Evolutionary conservation across 2,329 filamentous ascomycete genomes (phyloP).

Genomic region (Aureobasidium melanogenum): DNA sequence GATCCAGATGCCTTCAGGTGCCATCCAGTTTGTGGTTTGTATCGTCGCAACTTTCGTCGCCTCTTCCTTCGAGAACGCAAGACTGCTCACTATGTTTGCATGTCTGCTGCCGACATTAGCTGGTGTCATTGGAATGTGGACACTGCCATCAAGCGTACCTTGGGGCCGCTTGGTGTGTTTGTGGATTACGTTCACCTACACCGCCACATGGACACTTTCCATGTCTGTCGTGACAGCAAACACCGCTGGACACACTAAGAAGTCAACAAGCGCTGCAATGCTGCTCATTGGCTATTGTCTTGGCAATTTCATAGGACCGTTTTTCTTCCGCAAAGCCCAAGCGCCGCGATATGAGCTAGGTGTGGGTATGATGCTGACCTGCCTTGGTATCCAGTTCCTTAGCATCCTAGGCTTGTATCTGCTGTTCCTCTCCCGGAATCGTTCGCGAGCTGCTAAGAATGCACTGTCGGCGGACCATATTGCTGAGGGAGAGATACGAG

Average conservation of each 20-base stretch:
- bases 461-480: background rate
- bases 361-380: constrained; percentile 11
- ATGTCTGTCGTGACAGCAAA: constrained; percentile 56
- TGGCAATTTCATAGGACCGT: constrained; percentile 13
- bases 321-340: constrained; percentile 8
- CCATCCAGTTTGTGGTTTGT: constrained; percentile 5
- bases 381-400: constrained; percentile 15
- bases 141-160: background rate
- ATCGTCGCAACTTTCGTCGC: background rate
- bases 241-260: constrained; percentile 50
- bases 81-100: background rate
- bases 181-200: constrained; percentile 19
- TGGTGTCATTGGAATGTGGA: background rate
- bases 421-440: constrained; percentile 13
- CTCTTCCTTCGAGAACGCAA: background rate
- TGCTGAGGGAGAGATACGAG: background rate
- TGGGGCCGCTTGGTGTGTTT: constrained; percentile 42
- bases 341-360: constrained; percentile 10
- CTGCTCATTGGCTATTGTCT: constrained; percentile 43
- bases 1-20: constrained; percentile 51
- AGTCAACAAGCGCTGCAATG: constrained; percentile 49
- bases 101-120: background rate
- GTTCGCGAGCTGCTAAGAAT: background rate
- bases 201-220: constrained; percentile 34
- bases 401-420: constrained; percentile 14